Percentiles rank a stretch among this genome's conserved stretches.
Evolutionary conservation across 768 basidiomycete genomes (phyloP).

Genomic region (Boletus bicolor): DNA sequence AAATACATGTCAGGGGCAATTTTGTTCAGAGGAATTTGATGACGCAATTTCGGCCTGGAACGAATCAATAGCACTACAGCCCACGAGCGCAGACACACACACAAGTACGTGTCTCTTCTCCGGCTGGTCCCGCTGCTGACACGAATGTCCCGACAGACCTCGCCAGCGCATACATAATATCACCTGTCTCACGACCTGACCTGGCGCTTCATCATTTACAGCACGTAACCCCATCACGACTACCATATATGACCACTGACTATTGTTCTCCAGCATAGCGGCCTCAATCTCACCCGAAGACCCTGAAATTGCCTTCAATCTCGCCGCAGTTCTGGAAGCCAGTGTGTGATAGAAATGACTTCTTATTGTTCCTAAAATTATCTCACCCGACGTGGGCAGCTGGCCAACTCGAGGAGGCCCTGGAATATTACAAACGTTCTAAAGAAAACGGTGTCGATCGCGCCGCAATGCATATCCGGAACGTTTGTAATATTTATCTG

Average conservation of each 20-base stretch:
- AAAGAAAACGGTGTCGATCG: constrained; percentile 77
- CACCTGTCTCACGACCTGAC: constrained; percentile 75
- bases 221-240: constrained; percentile 41
- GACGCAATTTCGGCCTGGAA: constrained; percentile 86
- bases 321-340: constrained; percentile 88
- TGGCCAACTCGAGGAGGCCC: constrained; percentile 75
- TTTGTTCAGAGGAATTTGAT: constrained; percentile 73
- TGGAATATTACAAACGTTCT: constrained; percentile 78
- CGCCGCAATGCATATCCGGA: constrained; percentile 78
- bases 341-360: constrained; percentile 46
- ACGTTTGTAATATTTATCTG: constrained; percentile 45
- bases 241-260: constrained; percentile 31
- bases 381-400: constrained; percentile 43
- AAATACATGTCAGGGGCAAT: constrained; percentile 15
- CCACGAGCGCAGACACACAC: constrained; percentile 82
- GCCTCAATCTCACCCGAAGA: constrained; percentile 82
- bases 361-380: constrained; percentile 37
- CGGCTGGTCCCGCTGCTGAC: constrained; percentile 18
- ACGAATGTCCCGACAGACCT: constrained; percentile 52
- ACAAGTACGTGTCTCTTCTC: constrained; percentile 57
- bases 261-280: constrained; percentile 60
- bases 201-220: constrained; percentile 81
- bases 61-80: constrained; percentile 76
- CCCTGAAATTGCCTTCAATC: constrained; percentile 89
- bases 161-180: constrained; percentile 87